Conservation (phyloP, 805 yeast species). For the Peterozyma toletana region DNA sequence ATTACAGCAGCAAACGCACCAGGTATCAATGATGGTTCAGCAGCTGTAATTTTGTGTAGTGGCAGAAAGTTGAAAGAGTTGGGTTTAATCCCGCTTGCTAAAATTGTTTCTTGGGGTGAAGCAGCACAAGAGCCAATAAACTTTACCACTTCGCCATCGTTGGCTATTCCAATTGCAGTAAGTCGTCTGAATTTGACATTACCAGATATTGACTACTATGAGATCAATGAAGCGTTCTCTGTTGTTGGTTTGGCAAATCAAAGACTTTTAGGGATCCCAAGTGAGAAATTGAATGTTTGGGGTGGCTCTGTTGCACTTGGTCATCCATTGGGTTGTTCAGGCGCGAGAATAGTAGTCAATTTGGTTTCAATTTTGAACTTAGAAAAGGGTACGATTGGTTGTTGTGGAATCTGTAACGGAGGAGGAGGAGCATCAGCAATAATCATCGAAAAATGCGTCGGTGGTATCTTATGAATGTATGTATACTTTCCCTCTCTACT, state of each 20-base stretch:
- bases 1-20: constrained; percentile 97
- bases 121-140: constrained; percentile 94
- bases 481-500: too few species aligned
- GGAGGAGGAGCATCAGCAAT: constrained; percentile 98
- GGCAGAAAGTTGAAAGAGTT: constrained; percentile 80
- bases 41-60: constrained; percentile 84
- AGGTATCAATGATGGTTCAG: constrained; percentile 95
- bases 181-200: constrained; percentile 70
- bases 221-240: constrained; percentile 95
- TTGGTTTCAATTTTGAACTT: constrained; percentile 71
- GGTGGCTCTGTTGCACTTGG: constrained; percentile 97
- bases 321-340: constrained; percentile 93
- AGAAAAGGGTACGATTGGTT: constrained; percentile 83
- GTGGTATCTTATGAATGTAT: too few species aligned
- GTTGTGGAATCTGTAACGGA: constrained; percentile 96
- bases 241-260: constrained; percentile 92
- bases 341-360: constrained; percentile 87
- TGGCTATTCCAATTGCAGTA: constrained; percentile 93
- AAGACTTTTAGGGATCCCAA: constrained; percentile 56
- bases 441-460: constrained; percentile 55
- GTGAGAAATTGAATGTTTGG: constrained; percentile 70
- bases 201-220: constrained; percentile 78
- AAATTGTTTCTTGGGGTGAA: constrained; percentile 92
- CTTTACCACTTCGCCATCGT: constrained; percentile 92
- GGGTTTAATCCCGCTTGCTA: constrained; percentile 81